Evolutionary conservation across 208 protist species (phyloP).

Genomic region (Leishmania tarentolae): DNA sequence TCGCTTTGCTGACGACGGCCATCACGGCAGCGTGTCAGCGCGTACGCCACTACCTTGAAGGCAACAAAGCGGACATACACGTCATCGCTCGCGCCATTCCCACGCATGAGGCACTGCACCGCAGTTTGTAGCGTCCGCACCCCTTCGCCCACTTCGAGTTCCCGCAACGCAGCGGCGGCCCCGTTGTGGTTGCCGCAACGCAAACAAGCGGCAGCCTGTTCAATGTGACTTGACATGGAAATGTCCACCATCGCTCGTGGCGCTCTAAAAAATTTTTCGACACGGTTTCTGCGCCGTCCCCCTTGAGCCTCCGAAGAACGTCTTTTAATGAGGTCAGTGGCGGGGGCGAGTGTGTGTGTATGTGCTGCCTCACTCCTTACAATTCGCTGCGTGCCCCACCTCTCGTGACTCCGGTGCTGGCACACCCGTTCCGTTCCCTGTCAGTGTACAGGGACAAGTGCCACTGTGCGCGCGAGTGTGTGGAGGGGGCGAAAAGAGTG

Average conservation of each 20-base stretch:
- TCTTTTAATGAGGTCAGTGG: background rate
- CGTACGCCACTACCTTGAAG: slow-evolving; percentile 63
- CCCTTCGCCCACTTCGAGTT: slow-evolving; percentile 41
- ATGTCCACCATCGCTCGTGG: background rate
- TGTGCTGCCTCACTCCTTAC: background rate
- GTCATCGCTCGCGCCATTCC: slow-evolving; percentile 15
- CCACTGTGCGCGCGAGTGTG: background rate
- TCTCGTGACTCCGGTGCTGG: background rate
- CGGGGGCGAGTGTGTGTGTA: background rate
- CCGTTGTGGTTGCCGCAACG: slow-evolving; percentile 59
- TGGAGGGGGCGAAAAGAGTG: background rate
- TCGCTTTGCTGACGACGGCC: slow-evolving; percentile 28
- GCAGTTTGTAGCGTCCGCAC: slow-evolving; percentile 36
- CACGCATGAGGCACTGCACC: slow-evolving; percentile 14
- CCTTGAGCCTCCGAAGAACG: background rate
- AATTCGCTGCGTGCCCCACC: background rate
- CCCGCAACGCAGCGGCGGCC: slow-evolving; percentile 45
- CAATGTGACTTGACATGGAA: slow-evolving; percentile 26
- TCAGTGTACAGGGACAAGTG: background rate
- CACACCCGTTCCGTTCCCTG: background rate
- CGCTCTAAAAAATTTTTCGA: background rate
- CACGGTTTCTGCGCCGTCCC: background rate
- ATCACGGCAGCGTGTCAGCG: slow-evolving; percentile 39
- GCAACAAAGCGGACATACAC: slow-evolving; percentile 72
- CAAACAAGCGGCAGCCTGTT: slow-evolving; percentile 51